Evolutionary conservation across 2,329 filamentous ascomycete genomes (phyloP), one percentile per base, ranked within the genome.

Genomic region (Diaporthe citrichinensis): DNA sequence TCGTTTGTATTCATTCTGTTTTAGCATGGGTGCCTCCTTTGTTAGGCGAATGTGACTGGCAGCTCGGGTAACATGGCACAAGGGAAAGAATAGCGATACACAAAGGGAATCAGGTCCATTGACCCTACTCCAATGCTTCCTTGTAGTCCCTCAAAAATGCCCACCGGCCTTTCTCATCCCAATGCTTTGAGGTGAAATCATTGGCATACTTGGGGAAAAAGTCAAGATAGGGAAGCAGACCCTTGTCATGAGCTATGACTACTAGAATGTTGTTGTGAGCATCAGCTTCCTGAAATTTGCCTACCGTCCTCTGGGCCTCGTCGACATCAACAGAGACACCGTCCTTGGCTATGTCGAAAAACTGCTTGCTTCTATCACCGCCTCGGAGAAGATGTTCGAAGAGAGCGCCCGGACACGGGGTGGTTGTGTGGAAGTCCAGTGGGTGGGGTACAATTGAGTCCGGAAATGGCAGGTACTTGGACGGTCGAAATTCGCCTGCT

Each of bases 151-250:
- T 84, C 78, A 91, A 80, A 78, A 90, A 91, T 72, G 83, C 79
- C 86, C 89, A 91, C 46, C 85, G 81, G 1, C 81, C 81, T 76
- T 87, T 85, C 65, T 83, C 78, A n/a, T 81, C 84, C 85, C 86
- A 88, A 0, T 84, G 86, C 77, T 88, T 86, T 73, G 82, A 77
- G 74, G 81, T 79, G 81, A 88, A 90, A 8, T 82, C 83, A 77
- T 90, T 87, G 15, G 86, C 84, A n/a, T 78, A 82, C 69, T 84
- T 82, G 0, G 89, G 89, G 78, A 88, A 91, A 75, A 90, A 86
- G 9, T 88, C 86, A 1, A 88, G 80, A 4, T 87, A 81, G 34
- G 83, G 81, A 46, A 85, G 71, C 61, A 90, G 75, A 74, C 79
- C 83, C 53, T 81, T 81, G 78, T 90, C 88, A 78, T 90, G 88